phyloP scores from a whole-genome alignment of 2,329 filamentous ascomycete genomes.

The Clarireedia monteithiana region DNA sequence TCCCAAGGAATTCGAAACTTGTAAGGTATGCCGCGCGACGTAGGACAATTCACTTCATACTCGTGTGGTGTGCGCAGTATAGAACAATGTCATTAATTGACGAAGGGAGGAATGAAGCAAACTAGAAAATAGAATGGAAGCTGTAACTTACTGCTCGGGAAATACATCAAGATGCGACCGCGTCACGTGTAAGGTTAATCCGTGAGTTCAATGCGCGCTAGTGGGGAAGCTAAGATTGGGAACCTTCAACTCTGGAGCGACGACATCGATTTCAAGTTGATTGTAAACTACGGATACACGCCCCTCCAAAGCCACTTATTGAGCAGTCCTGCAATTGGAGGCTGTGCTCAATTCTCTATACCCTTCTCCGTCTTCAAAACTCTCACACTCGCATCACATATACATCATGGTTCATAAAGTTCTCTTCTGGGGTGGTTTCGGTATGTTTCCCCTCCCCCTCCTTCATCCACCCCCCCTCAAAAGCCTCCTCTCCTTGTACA shows the following conservation, averaged over 20 bases:
- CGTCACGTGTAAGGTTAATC: too few relatives aligned
- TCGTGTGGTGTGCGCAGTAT: too few relatives aligned
- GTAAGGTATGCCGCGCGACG: background rate
- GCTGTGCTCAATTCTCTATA: background rate
- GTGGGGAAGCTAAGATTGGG: background rate
- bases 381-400: background rate
- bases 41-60: too few relatives aligned
- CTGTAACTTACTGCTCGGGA: too few relatives aligned
- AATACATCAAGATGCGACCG: too few relatives aligned
- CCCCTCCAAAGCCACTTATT: background rate
- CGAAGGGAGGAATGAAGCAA: too few relatives aligned
- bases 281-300: background rate
- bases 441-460: conserved; percentile 45
- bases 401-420: conserved; percentile 41
- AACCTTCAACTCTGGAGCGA: background rate
- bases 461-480: conserved; percentile 9
- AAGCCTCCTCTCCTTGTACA: background rate
- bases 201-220: too few relatives aligned
- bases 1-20: background rate
- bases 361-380: background rate
- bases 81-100: too few relatives aligned
- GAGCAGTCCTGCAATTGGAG: background rate
- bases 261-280: background rate
- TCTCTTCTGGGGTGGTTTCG: conserved; percentile 86
- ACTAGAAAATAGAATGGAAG: too few relatives aligned